Base-by-base conservation (phyloP, 768 basidiomycete species). In the Sporobolomyces roseus region DNA sequence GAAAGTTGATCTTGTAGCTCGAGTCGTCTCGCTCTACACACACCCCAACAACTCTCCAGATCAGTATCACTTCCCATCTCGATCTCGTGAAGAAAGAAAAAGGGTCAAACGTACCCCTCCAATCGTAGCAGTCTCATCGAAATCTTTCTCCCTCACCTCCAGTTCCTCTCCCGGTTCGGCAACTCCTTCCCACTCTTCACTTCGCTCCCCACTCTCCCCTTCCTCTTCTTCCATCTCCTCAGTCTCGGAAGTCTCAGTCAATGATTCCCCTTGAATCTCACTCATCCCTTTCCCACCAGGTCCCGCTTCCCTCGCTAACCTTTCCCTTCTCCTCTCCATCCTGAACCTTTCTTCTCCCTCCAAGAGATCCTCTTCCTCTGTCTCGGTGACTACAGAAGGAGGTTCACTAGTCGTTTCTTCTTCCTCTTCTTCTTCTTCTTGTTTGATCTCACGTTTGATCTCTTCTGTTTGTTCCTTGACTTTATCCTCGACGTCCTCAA, bases 1-100 rank as follows among this genome's bases (percentile, higher is more conserved):
- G 38, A 56, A 56, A 23, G 35, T 56, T n/a, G 54, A 56, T 25
- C 54, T 35, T 10, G 36, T 56, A 6, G 54, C 54, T 38, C 54
- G 54, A 38, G 36, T 56, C 5, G 54, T 56, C 35, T 56, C 54
- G 54, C 54, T 56, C 54, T 56, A 41, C 21, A 7, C 2, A 41
- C 16, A 35, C 12, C 23, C 4, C 16, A 13, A 29, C 35, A 29
- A 36, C 23, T 25, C 38, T 19, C 35, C 21, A 23, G 54, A n/a
- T n/a, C n/a, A n/a, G n/a, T n/a, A n/a, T n/a, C n/a, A n/a, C n/a
- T n/a, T n/a, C n/a, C n/a, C n/a, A n/a, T n/a, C n/a, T n/a, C n/a
- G 6, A 23, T 3, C 8, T 6, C 3, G n/a, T 33, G 36, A 38
- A 13, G 17, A 14, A 8, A 32, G 30, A 56, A 25, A 3, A 19